Conservation (phyloP, 768 basidiomycete genomes). For the Trametes meyenii region DNA sequence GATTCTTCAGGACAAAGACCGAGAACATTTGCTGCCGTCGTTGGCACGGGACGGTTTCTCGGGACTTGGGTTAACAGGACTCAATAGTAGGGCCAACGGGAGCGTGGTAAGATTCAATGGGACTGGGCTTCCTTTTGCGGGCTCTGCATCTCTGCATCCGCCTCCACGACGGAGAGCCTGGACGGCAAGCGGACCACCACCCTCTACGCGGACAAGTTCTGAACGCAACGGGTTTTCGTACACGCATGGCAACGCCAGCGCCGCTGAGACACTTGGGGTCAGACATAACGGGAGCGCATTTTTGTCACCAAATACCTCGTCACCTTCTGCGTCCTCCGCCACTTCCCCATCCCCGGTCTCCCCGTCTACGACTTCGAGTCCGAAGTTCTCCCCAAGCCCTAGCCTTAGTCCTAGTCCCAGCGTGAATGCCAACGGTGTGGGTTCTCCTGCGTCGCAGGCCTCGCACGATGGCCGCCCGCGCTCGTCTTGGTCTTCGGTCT, state of each 20-base stretch:
- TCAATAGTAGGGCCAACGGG: constrained; percentile 14
- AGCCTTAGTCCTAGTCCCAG: constrained; percentile 17
- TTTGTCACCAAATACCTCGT: constrained; percentile 21
- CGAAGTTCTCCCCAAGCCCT: constrained; percentile 16
- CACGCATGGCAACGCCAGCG: constrained; percentile 37
- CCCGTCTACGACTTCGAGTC: constrained; percentile 20
- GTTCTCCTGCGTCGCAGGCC: constrained; percentile 7
- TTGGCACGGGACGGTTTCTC: constrained; percentile 4
- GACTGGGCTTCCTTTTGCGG: constrained; percentile 17
- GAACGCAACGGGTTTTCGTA: constrained; percentile 31
- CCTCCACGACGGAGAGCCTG: constrained; percentile 32
- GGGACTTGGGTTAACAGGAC: not conserved
- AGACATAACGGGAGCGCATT: constrained; percentile 24
- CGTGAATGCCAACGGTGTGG: constrained; percentile 4
- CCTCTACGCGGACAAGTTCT: constrained; percentile 32
- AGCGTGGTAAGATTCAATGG: constrained; percentile 32
- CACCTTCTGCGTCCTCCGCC: constrained; percentile 12
- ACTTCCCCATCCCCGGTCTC: constrained; percentile 16
- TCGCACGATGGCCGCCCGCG: constrained; percentile 15
- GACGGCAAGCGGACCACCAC: constrained; percentile 14
- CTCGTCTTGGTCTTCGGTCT: constrained; percentile 28
- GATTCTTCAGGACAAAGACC: constrained; percentile 44
- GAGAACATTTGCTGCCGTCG: constrained; percentile 16
- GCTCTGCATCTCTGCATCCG: constrained; percentile 36
- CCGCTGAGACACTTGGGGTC: constrained; percentile 41